Conservation (phyloP, 495 filamentous ascomycete genomes). For the Aspergillus taichungensis region DNA sequence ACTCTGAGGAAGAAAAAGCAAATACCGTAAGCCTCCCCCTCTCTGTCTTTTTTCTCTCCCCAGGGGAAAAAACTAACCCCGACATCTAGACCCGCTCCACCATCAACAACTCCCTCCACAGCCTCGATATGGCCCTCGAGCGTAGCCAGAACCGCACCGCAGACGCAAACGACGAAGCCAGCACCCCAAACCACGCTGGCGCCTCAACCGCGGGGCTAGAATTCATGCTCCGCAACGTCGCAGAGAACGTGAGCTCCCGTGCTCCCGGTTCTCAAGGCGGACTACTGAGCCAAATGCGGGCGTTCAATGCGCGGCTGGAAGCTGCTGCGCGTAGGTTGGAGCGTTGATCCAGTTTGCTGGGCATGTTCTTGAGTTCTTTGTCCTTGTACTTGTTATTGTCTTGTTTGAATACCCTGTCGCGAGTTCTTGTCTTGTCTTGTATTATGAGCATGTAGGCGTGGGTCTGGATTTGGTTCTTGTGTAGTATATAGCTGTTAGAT, state of each 20-base stretch:
- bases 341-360: slow-evolving; percentile 4
- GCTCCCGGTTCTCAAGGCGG: slow-evolving; percentile 33
- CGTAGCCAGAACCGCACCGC: slow-evolving; percentile 26
- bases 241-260: slow-evolving; percentile 32
- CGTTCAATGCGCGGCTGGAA: slow-evolving; percentile 39
- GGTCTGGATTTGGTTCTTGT: background rate
- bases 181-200: slow-evolving; percentile 1
- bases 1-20: slow-evolving; percentile 34
- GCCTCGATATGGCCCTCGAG: slow-evolving; percentile 37
- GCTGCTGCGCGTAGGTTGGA: slow-evolving; percentile 25
- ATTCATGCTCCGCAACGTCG: slow-evolving; percentile 33
- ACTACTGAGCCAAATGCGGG: slow-evolving; percentile 31
- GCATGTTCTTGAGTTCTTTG: background rate
- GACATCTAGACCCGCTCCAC: slow-evolving; percentile 27
- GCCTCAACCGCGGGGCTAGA: slow-evolving; percentile 29
- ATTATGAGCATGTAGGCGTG: background rate
- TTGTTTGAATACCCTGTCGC: background rate
- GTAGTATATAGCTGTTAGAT: no score
- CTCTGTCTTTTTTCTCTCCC: background rate
- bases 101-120: slow-evolving; percentile 40
- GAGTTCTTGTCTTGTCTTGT: background rate
- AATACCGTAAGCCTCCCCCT: slow-evolving; percentile 23
- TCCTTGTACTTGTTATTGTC: background rate
- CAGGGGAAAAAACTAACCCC: background rate
- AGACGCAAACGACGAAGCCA: slow-evolving; percentile 1